These are phyloP conservation scores for Penstemon newberryi DNA, from an alignment of 257 asterid species.

Conservation along the genomic window DNA sequence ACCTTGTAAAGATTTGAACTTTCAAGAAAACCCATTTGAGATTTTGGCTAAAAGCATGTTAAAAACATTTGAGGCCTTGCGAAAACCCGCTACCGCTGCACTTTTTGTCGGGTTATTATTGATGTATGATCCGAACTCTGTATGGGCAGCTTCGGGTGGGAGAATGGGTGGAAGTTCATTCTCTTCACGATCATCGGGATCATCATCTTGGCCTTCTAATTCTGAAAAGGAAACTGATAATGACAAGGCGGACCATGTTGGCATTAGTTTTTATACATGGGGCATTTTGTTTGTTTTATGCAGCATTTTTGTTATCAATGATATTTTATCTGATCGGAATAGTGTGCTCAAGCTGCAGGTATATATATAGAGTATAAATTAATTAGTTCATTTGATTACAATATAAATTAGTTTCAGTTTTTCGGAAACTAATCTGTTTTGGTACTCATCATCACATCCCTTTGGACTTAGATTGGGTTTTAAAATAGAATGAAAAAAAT, in stretches of 20 bases:
- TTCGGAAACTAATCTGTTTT: neutral
- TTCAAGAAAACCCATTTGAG: conserved; percentile 38
- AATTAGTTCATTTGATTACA: too few relatives aligned
- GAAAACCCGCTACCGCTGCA: conserved; percentile 67
- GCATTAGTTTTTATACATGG: conserved; percentile 67
- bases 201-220: conserved; percentile 14
- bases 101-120: conserved; percentile 64
- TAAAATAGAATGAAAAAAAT: too few relatives aligned
- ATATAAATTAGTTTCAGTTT: neutral
- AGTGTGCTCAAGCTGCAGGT: conserved; percentile 91
- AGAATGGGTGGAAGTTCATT: conserved; percentile 83
- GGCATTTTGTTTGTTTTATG: conserved; percentile 58
- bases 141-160: conserved; percentile 93
- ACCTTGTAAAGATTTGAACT: conserved; percentile 18
- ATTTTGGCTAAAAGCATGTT: conserved; percentile 33
- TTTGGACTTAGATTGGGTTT: too few relatives aligned
- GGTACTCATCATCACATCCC: neutral
- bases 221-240: too few relatives aligned
- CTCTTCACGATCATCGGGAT: conserved; percentile 47
- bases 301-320: conserved; percentile 77
- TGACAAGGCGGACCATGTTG: conserved; percentile 39
- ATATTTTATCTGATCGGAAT: conserved; percentile 77
- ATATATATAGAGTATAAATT: too few relatives aligned
- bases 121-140: conserved; percentile 62
- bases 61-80: conserved; percentile 53